Percentiles rank a stretch among this genome's conserved stretches.
Evolutionary conservation across 805 yeast genomes (phyloP).

Genomic region (Torulaspora indica): DNA sequence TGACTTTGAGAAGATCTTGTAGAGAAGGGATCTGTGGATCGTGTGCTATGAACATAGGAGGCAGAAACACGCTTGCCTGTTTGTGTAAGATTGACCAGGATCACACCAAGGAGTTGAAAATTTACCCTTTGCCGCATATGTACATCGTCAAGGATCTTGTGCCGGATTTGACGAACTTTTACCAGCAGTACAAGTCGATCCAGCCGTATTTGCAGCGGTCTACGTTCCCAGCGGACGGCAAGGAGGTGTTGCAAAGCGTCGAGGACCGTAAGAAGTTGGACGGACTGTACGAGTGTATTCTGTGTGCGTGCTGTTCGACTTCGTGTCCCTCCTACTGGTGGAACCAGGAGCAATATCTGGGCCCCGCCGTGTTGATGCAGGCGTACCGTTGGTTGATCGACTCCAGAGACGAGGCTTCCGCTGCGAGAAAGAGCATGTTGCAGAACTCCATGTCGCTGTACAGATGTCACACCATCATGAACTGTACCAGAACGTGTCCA

Average conservation of each 20-base stretch:
- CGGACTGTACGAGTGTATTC: conserved; percentile 94
- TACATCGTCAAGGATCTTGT: conserved; percentile 94
- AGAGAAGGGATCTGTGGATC: conserved; percentile 99
- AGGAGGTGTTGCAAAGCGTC: conserved; percentile 84
- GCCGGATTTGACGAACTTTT: conserved; percentile 95
- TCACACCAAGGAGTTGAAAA: conserved; percentile 66
- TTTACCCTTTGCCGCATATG: conserved; percentile 98
- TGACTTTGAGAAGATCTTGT: conserved; percentile 96
- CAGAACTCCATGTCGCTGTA: conserved; percentile 96
- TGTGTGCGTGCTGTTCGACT: conserved; percentile 98
- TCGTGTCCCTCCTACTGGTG: conserved; percentile 99
- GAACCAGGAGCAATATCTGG: conserved; percentile 98
- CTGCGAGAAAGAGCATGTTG: conserved; percentile 76
- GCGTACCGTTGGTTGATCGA: conserved; percentile 98
- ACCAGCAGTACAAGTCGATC: conserved; percentile 96
- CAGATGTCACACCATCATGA: conserved; percentile 99
- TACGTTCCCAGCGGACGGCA: conserved; percentile 77
- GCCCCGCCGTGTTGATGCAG: conserved; percentile 98
- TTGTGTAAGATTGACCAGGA: conserved; percentile 88
- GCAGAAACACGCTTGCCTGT: conserved; percentile 95
- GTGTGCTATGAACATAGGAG: conserved; percentile 99
- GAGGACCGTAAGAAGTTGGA: conserved; percentile 94
- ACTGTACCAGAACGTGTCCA: conserved; percentile 97
- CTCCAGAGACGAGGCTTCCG: conserved; percentile 89
- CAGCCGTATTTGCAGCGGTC: conserved; percentile 91